Evolutionary conservation across 2,329 filamentous ascomycete genomes (phyloP), one percentile per base, ranked within the genome.

Genomic region (Sarocladiaceae sp.): DNA sequence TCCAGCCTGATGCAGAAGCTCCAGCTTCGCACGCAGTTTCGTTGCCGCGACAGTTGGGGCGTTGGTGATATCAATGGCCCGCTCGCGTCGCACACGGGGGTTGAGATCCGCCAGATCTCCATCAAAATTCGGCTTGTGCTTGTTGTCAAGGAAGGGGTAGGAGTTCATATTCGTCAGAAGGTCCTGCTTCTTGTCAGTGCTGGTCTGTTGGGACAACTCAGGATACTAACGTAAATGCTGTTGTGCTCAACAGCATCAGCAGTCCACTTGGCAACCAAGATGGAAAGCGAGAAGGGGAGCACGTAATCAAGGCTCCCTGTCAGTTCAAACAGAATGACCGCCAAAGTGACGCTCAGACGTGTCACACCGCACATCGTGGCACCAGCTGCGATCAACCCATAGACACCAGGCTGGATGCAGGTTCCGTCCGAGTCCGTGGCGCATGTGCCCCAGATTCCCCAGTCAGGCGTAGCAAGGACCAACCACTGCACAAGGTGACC

Each of bases 321-420:
- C 27, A 98, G 72, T 62, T 98, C 93, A 54, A 98, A 97, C 1
- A 97, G 70, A 48, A 98, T 97, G 57, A 97, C 89, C 0, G 89
- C 90, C 7, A 98, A 72, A 0, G 93, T 97, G 18, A 98, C 88
- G 0, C 90, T 95, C 2, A 98, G 68, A 41, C 93, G 79, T 2
- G 93, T 98, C 2, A 97, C 93, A 41, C 93, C 93, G 53, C 91
- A 97, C 93, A 98, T 97, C 24, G 91, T 96, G 2, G 93, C 89
- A 13, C 93, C 93, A 33, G 93, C 93, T 13, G 90, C 91, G 47
- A 96, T 88, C 47, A 98, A 76, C 1, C 89, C 93, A 60, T 98
- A 98, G 0, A 97, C 88, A n/a, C 93, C 93, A 1, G 93, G 93
- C 39, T 94, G 90, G 39, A 98, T 88, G 60, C 93, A 97, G 2